These are phyloP conservation scores for Kandelia obovata DNA, from an alignment of 345 rosid genomes.

Conservation along the genomic window DNA sequence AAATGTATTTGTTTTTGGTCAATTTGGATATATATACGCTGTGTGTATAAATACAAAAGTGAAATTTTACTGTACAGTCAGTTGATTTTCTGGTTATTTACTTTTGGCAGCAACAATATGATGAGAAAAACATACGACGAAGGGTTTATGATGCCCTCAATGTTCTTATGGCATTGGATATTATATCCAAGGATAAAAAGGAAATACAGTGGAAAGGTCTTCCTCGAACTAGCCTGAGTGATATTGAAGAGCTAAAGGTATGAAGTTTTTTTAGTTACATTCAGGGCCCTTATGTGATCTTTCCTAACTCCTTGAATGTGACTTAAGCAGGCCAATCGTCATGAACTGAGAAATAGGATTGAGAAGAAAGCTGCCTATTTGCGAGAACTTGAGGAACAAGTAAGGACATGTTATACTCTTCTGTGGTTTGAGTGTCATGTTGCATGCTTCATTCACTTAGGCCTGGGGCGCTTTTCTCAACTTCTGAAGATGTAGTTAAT, in stretches of 20 bases:
- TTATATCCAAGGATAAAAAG: conserved; percentile 92
- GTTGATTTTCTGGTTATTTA: conserved; percentile 8
- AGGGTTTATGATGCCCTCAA: conserved; percentile 98
- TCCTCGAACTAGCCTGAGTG: conserved; percentile 87
- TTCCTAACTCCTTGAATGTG: conserved; percentile 16
- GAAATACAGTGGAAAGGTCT: conserved; percentile 99
- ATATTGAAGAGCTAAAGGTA: conserved; percentile 95
- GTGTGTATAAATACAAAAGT: neutral
- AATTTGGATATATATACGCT: neutral
- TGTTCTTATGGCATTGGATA: conserved; percentile 99
- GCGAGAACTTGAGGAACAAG: conserved; percentile 95
- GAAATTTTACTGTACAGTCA: conserved; percentile 2
- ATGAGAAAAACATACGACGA: conserved; percentile 95
- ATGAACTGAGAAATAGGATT: conserved; percentile 63
- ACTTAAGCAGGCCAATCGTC: conserved; percentile 60
- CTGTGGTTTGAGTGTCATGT: conserved; percentile 9
- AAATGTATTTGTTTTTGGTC: neutral
- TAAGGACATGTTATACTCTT: conserved; percentile 33
- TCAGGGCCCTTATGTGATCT: conserved; percentile 20
- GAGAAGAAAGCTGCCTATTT: conserved; percentile 88
- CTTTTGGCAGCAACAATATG: conserved; percentile 80
- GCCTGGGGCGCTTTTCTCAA: neutral
- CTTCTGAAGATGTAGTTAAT: conserved; percentile 11
- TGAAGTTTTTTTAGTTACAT: conserved; percentile 8
- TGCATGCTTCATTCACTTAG: conserved; percentile 9